A percentile compares a stretch with the other conserved stretches of the same genome.
These are phyloP conservation scores for Pseudoturritis turrita DNA, from an alignment of 345 rosid genomes.

Conservation along the genomic window DNA sequence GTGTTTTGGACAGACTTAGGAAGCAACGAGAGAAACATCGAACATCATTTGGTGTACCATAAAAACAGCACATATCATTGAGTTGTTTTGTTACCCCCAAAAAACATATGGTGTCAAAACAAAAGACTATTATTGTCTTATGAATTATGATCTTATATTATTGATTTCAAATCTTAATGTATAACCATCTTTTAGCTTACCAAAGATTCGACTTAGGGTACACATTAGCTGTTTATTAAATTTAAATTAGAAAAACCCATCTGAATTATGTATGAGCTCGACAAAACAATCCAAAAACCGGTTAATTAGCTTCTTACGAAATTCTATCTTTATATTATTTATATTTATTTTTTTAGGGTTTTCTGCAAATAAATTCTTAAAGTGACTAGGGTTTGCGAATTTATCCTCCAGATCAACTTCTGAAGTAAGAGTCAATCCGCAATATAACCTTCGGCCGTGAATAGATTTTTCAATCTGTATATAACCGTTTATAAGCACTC, in stretches of 20 bases:
- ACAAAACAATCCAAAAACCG: background rate
- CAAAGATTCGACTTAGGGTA: background rate
- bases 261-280: background rate
- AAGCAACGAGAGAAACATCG: constrained; percentile 33
- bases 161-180: background rate
- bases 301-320: no score
- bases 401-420: no score
- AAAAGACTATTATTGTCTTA: constrained; percentile 4
- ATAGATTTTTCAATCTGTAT: no score
- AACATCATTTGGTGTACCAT: constrained; percentile 30
- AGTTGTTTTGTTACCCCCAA: constrained; percentile 23
- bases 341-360: no score
- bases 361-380: no score
- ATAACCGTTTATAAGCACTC: no score
- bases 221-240: background rate
- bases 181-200: background rate
- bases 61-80: constrained; percentile 31
- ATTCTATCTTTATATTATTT: no score
- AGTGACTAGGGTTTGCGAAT: no score
- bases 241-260: background rate
- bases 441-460: no score
- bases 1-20: constrained; percentile 53
- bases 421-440: no score
- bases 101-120: constrained; percentile 16
- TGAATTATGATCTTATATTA: background rate